phyloP scores from a whole-genome alignment of 768 basidiomycete genomes.

The Amanita subjunquillea region DNA sequence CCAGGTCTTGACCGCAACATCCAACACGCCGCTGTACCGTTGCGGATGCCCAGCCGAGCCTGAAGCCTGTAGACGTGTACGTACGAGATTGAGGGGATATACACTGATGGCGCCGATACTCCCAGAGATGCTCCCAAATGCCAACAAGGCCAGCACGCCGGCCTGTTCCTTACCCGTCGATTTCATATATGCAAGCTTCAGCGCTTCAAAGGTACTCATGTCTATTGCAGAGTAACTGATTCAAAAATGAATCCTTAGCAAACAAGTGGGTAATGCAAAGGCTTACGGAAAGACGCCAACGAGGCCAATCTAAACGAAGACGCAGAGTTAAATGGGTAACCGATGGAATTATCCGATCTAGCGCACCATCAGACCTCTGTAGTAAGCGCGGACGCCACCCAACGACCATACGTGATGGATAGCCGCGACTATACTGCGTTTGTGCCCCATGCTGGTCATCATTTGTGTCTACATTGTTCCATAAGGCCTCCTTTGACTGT shows the following conservation, averaged over 20 bases:
- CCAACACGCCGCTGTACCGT: constrained; percentile 77
- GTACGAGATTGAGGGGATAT: constrained; percentile 85
- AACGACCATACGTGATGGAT: constrained; percentile 66
- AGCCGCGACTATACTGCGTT: constrained; percentile 49
- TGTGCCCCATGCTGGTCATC: constrained; percentile 78
- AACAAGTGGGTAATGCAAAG: neutral
- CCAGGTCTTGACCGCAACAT: constrained; percentile 76
- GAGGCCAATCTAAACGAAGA: constrained; percentile 64
- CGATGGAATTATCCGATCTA: constrained; percentile 5
- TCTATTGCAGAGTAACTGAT: constrained; percentile 86
- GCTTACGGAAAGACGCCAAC: constrained; percentile 92
- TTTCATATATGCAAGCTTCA: constrained; percentile 82
- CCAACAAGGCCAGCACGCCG: constrained; percentile 74
- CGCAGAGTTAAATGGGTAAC: constrained; percentile 8
- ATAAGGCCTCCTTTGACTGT: constrained; percentile 3
- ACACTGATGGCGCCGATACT: constrained; percentile 91
- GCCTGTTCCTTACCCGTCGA: constrained; percentile 88
- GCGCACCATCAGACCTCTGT: constrained; percentile 82
- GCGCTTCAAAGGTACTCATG: constrained; percentile 94
- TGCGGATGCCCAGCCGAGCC: constrained; percentile 94
- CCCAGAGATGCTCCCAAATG: constrained; percentile 89
- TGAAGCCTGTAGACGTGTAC: constrained; percentile 92
- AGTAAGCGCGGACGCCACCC: constrained; percentile 78
- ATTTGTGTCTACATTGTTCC: constrained; percentile 64
- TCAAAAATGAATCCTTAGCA: neutral